Evolutionary conservation across 129 eudicot genomes (phyloP).

Genomic region (Centrapalus pauciflorus): DNA sequence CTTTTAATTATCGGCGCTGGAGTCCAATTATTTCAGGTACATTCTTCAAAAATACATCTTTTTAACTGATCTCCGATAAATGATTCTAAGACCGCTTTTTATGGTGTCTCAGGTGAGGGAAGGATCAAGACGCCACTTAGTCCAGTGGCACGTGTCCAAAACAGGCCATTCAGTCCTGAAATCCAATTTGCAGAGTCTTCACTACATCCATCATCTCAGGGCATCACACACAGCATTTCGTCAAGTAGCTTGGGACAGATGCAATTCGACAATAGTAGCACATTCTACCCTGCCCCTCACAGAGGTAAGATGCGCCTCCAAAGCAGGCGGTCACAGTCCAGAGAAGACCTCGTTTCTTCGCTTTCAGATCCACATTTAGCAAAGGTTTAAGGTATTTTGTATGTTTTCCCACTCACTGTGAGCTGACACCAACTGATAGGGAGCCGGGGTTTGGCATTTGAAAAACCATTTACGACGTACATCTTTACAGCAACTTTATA

Average conservation of each 20-base stretch:
- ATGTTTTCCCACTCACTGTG: background rate
- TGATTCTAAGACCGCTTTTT: background rate
- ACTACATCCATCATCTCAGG: constrained; percentile 39
- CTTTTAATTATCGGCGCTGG: constrained; percentile 81
- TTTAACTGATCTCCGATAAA: background rate
- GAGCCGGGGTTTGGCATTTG: background rate
- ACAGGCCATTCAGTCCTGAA: constrained; percentile 47
- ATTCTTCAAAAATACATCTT: background rate
- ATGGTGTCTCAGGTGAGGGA: constrained; percentile 63
- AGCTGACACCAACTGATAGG: background rate
- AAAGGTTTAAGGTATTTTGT: constrained; percentile 34
- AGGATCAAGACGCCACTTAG: constrained; percentile 80
- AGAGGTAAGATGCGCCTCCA: constrained; percentile 78
- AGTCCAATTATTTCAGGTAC: constrained; percentile 84
- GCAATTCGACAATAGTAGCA: constrained; percentile 55
- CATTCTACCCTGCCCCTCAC: constrained; percentile 61
- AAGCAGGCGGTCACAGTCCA: constrained; percentile 90
- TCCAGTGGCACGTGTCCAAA: constrained; percentile 52
- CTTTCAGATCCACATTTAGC: constrained; percentile 59
- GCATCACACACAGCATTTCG: constrained; percentile 71
- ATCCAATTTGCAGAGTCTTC: constrained; percentile 53
- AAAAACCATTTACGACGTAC: background rate
- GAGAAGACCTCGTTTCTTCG: constrained; percentile 83
- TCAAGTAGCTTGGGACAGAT: constrained; percentile 81
- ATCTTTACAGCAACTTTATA: background rate